Conservation (phyloP, 2,329 filamentous ascomycete genomes). For the Trematosphaeria pertusa region DNA sequence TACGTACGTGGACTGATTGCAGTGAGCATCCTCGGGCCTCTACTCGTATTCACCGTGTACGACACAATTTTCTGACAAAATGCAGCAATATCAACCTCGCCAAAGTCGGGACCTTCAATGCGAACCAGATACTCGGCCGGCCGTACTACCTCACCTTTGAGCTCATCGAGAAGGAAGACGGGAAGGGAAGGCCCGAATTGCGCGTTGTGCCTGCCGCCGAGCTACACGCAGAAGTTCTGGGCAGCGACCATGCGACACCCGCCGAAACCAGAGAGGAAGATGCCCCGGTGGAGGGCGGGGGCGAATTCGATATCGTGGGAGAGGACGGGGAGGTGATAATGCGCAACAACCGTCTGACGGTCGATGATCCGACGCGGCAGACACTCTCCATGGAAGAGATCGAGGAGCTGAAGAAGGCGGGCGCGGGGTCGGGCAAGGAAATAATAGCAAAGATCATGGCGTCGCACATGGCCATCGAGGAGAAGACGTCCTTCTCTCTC, state of each 20-base stretch:
- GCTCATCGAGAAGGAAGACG: slow-evolving; percentile 72
- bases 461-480: slow-evolving; percentile 86
- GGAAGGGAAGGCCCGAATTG: slow-evolving; percentile 70
- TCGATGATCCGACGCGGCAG: slow-evolving; percentile 73
- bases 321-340: slow-evolving; percentile 59
- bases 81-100: slow-evolving; percentile 82
- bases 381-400: slow-evolving; percentile 76
- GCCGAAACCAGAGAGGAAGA: slow-evolving; percentile 46
- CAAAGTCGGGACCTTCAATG: slow-evolving; percentile 90
- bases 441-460: slow-evolving; percentile 92
- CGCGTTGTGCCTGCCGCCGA: slow-evolving; percentile 82
- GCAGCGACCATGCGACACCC: slow-evolving; percentile 58
- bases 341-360: slow-evolving; percentile 68
- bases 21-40: slow-evolving; percentile 36
- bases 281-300: slow-evolving; percentile 34
- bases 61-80: slow-evolving; percentile 7
- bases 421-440: slow-evolving; percentile 80
- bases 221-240: slow-evolving; percentile 78
- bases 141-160: slow-evolving; percentile 94
- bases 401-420: slow-evolving; percentile 73
- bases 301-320: slow-evolving; percentile 55
- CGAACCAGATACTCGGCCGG: slow-evolving; percentile 88
- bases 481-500: slow-evolving; percentile 92
- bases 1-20: slow-evolving; percentile 62
- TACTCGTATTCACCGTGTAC: slow-evolving; percentile 13